Evolutionary conservation across 1,284 basidiomycete species (phyloP).

Genomic region (Melanopsichium pennsylvanicum): DNA sequence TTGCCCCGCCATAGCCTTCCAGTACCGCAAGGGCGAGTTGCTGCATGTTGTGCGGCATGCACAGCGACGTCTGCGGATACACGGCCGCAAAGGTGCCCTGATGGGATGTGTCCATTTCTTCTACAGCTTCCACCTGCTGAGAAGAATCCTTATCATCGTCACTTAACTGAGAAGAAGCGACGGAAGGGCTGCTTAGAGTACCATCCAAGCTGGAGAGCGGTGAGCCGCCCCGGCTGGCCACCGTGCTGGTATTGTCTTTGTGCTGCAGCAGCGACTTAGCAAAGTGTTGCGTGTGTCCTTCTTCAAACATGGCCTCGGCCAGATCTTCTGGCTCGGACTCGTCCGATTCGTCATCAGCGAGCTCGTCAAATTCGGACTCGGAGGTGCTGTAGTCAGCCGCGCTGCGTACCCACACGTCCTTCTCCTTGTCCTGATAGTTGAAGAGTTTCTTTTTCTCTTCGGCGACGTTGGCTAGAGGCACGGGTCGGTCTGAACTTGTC

Average conservation of each 20-base stretch:
- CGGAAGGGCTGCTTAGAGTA: neutral
- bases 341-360: neutral
- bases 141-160: neutral
- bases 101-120: neutral
- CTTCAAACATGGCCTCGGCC: constrained; percentile 10
- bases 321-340: neutral
- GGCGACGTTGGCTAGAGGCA: neutral
- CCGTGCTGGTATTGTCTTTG: neutral
- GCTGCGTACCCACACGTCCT: constrained; percentile 38
- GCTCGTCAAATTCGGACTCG: constrained; percentile 17
- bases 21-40: constrained; percentile 23
- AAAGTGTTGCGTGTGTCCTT: constrained; percentile 20
- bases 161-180: constrained; percentile 5
- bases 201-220: constrained; percentile 14
- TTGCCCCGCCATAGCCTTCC: constrained; percentile 1
- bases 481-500: neutral
- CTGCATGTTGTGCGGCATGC: constrained; percentile 26
- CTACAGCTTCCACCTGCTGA: neutral
- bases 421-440: constrained; percentile 20
- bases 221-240: constrained; percentile 13
- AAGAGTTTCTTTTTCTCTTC: constrained; percentile 3
- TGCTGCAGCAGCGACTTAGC: constrained; percentile 5
- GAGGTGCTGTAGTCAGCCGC: constrained; percentile 25
- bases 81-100: no score
- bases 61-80: neutral